Base-by-base conservation (phyloP, 768 basidiomycete genomes). In the Russula lepida region DNA sequence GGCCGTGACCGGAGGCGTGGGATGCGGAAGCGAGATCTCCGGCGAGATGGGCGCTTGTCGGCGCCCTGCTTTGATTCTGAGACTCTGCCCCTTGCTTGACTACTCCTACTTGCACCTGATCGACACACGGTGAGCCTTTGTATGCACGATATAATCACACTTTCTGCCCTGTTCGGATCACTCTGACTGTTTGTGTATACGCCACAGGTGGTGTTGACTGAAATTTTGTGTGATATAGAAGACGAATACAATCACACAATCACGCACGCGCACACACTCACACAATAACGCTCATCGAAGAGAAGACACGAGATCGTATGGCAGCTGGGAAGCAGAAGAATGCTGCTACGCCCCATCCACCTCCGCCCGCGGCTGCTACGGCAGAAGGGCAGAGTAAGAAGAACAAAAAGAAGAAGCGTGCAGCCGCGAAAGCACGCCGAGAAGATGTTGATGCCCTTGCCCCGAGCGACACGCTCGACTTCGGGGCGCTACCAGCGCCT, bases 391-490 rank as follows among this genome's bases (percentile, higher is more conserved):
- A 50, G 8, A n/a, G 41, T 6, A 54, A 39, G 48, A 61, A 55
- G 48, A 51, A 28, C 54, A 64, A 56, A 43, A 64, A 63, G 62
- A 61, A 61, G 63, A 62, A 51, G 37, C 63, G 59, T 21, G 54
- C 54, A 4, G 33, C 47, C 19, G 30, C 56, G n/a, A 58, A 54
- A 21, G 17, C 46, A n/a, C 62, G 46, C 57, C 46, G 37, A 49
- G 62, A 63, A 37, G 62, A 63, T 13, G 51, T 11, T 19, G 60
- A 62, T 57, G 50, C 56, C 35, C 50, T 63, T 47, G 19, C 52
- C 46, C 62, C 51, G 62, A 55, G 54, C 33, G 59, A 63, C 47
- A 32, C 52, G 30, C 57, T 63, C 56, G 62, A 63, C 30, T 58
- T 63, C n/a, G 62, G 62, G 28, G 33, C 57, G 9, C 59, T 65